Percentiles rank a stretch among this genome's conserved stretches.
These are phyloP conservation scores for Plasmodium cynomolgi DNA, from an alignment of 169 alveolate genomes.

Conservation along the genomic window DNA sequence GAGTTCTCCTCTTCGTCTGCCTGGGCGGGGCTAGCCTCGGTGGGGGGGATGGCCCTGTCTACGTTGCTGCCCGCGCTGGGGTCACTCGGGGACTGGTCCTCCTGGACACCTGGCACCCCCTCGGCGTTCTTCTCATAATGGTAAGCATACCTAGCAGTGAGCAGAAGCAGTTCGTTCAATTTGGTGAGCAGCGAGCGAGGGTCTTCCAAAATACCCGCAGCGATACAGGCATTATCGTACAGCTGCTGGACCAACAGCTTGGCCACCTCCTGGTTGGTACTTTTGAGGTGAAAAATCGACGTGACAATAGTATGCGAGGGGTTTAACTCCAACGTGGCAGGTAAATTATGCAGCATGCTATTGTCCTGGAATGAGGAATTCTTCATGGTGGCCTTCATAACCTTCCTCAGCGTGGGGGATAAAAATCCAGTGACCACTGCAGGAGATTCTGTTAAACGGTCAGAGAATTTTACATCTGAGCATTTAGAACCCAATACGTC, in stretches of 20 bases:
- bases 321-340: constrained; percentile 89
- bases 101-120: not conserved
- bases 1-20: not conserved
- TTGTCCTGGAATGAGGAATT: constrained; percentile 82
- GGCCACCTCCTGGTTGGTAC: constrained; percentile 83
- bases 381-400: constrained; percentile 88
- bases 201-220: constrained; percentile 93
- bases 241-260: constrained; percentile 86
- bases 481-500: constrained; percentile 83
- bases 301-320: constrained; percentile 84
- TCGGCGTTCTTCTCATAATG: constrained; percentile 73
- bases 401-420: constrained; percentile 88
- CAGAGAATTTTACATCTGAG: constrained; percentile 89
- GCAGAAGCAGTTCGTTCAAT: constrained; percentile 85
- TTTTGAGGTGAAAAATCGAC: constrained; percentile 81
- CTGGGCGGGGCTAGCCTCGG: not conserved
- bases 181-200: constrained; percentile 90
- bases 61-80: not conserved
- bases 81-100: not conserved
- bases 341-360: constrained; percentile 78
- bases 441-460: constrained; percentile 89
- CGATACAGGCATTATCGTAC: constrained; percentile 92
- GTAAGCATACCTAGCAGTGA: constrained; percentile 86
- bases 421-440: constrained; percentile 92
- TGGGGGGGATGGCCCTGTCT: not conserved